A percentile compares a stretch with the other conserved stretches of the same genome.
These are phyloP conservation scores for Hansenula sp. DNA, from an alignment of 1,139 yeast genomes.

Conservation along the genomic window DNA sequence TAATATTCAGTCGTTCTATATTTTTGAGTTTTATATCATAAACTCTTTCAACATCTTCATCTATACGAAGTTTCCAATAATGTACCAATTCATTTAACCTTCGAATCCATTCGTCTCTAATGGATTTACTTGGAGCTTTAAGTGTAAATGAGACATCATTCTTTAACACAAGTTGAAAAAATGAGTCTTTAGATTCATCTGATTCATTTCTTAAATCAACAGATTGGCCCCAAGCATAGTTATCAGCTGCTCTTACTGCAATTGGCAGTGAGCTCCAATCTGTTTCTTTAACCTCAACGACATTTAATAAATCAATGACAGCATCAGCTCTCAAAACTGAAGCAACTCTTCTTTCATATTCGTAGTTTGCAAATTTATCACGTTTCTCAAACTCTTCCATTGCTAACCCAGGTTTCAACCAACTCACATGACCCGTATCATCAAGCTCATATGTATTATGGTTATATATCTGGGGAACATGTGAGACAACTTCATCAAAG, in stretches of 20 bases:
- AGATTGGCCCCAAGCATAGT: constrained; percentile 40
- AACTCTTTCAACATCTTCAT: constrained; percentile 37
- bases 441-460: constrained; percentile 51
- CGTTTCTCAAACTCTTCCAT: constrained; percentile 38
- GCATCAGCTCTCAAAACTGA: constrained; percentile 57
- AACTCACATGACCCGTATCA: constrained; percentile 46
- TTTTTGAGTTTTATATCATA: constrained; percentile 42
- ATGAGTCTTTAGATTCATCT: constrained; percentile 18
- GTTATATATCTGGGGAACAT: constrained; percentile 36
- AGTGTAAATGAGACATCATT: constrained; percentile 47
- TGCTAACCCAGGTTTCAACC: constrained; percentile 44
- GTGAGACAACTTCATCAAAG: constrained; percentile 14
- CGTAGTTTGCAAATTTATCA: constrained; percentile 57
- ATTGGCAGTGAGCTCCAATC: constrained; percentile 26
- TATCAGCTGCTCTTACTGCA: constrained; percentile 29
- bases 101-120: constrained; percentile 64
- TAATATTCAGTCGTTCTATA: constrained; percentile 40
- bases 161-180: constrained; percentile 48
- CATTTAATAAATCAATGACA: constrained; percentile 53
- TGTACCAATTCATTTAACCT: constrained; percentile 38
- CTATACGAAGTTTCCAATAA: constrained; percentile 57
- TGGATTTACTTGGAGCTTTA: constrained; percentile 46
- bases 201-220: constrained; percentile 11
- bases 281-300: constrained; percentile 33
- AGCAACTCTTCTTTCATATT: constrained; percentile 57